phyloP scores from a whole-genome alignment of 768 basidiomycete species.

The Naganishia vaughanmartiniae region DNA sequence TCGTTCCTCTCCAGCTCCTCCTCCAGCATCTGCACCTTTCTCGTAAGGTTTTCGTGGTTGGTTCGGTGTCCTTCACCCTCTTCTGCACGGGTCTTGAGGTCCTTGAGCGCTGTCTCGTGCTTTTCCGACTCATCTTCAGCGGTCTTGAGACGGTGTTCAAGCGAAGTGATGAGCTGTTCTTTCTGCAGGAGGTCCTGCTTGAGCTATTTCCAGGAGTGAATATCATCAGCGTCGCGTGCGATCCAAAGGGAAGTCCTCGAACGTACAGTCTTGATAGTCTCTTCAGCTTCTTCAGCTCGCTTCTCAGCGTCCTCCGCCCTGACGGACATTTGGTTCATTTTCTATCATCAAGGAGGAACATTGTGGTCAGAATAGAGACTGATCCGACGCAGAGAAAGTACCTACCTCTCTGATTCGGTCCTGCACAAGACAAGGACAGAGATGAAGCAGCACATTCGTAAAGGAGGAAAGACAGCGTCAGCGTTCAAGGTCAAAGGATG shows the following conservation, averaged over 20 bases:
- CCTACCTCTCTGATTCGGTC: conserved; percentile 58
- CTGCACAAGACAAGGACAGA: conserved; percentile 35
- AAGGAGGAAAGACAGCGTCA: not conserved
- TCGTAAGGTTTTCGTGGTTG: conserved; percentile 66
- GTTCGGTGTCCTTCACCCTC: conserved; percentile 71
- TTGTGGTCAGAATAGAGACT: not conserved
- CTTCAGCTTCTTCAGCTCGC: conserved; percentile 85
- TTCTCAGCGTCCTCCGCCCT: conserved; percentile 78
- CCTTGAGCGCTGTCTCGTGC: conserved; percentile 64
- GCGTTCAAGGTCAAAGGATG: not conserved
- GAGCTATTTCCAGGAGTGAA: conserved; percentile 42
- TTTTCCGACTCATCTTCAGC: conserved; percentile 70
- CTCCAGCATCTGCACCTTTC: conserved; percentile 89
- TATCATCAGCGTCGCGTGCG: no score
- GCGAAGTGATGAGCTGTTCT: conserved; percentile 82
- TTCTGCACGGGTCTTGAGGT: conserved; percentile 64
- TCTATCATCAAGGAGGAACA: conserved; percentile 35
- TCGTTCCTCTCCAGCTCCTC: conserved; percentile 94
- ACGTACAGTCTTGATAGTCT: conserved; percentile 65
- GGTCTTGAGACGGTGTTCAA: conserved; percentile 65
- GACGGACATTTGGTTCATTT: conserved; percentile 66
- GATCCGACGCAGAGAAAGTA: conserved; percentile 13
- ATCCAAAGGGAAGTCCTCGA: no score
- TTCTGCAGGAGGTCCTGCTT: conserved; percentile 72
- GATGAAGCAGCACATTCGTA: not conserved